A percentile compares a stretch with the other conserved stretches of the same genome.
These are phyloP conservation scores for Penicillium cinerascens DNA, from an alignment of 495 filamentous ascomycete species.

Conservation along the genomic window DNA sequence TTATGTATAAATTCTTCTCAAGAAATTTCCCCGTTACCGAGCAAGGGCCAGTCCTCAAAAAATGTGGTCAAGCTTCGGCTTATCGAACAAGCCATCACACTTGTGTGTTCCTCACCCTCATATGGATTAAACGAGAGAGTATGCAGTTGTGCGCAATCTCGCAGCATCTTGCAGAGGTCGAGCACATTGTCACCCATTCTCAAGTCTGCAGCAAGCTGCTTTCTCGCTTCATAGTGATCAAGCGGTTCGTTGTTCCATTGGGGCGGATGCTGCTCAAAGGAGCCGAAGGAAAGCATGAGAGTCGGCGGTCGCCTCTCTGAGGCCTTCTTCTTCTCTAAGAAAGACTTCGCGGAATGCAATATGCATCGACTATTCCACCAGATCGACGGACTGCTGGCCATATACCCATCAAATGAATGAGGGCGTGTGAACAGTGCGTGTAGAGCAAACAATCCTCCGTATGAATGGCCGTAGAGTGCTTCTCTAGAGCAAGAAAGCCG, in stretches of 20 bases:
- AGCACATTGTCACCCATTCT: conserved; percentile 42
- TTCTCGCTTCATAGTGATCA: conserved; percentile 42
- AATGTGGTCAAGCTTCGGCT: conserved; percentile 22
- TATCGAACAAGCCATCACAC: conserved; percentile 22
- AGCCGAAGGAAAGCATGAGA: conserved; percentile 17
- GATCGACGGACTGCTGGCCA: conserved; percentile 26
- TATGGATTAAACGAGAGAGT: conserved; percentile 35
- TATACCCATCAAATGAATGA: conserved; percentile 20
- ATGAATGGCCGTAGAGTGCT: conserved; percentile 26
- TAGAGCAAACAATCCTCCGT: conserved; percentile 23
- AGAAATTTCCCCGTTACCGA: background rate
- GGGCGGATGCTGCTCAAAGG: conserved; percentile 41
- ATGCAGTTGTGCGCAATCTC: conserved; percentile 24
- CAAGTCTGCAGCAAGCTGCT: conserved; percentile 37
- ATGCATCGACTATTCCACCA: conserved; percentile 25
- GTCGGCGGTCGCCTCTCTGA: conserved; percentile 4
- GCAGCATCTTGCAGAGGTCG: conserved; percentile 6
- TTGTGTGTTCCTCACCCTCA: conserved; percentile 24
- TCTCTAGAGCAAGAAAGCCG: conserved; percentile 8
- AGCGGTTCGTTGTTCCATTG: conserved; percentile 21
- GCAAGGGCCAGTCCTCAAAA: conserved; percentile 23
- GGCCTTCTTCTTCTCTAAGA: conserved; percentile 4
- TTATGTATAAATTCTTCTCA: no score
- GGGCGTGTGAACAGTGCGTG: conserved; percentile 26
- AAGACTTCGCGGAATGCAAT: conserved; percentile 12